Evolutionary conservation across 2,329 filamentous ascomycete genomes (phyloP).

Genomic region (Nannizziopsis arthrosporioides): DNA sequence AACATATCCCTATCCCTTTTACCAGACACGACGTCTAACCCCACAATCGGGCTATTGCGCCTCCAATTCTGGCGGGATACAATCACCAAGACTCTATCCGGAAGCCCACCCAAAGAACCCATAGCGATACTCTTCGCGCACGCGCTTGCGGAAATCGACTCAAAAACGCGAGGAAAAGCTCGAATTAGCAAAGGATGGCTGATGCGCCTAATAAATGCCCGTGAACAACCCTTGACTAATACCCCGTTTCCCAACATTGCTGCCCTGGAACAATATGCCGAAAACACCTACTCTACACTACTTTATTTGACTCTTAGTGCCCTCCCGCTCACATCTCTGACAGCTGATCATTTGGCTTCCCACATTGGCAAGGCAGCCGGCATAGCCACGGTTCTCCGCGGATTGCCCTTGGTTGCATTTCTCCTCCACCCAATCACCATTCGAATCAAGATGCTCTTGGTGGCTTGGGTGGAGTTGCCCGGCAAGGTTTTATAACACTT

Average conservation of each 20-base stretch:
- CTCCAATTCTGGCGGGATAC: constrained; percentile 93
- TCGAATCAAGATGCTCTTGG: constrained; percentile 38
- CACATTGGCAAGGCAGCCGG: constrained; percentile 92
- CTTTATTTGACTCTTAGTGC: constrained; percentile 77
- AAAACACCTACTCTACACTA: constrained; percentile 87
- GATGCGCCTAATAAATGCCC: constrained; percentile 62
- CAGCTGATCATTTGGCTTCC: constrained; percentile 82
- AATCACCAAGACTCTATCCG: constrained; percentile 63
- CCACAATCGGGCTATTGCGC: constrained; percentile 76
- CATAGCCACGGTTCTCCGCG: constrained; percentile 74
- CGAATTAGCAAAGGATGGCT: constrained; percentile 60
- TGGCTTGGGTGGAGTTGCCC: constrained; percentile 28
- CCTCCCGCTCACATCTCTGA: constrained; percentile 66
- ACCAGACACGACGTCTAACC: constrained; percentile 77
- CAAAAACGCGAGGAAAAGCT: constrained; percentile 36
- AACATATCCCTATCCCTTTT: constrained; percentile 87
- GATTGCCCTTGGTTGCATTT: constrained; percentile 77
- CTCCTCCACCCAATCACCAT: constrained; percentile 48
- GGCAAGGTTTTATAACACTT: constrained; percentile 59
- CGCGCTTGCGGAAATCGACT: constrained; percentile 49
- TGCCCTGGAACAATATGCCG: constrained; percentile 74
- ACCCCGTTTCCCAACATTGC: constrained; percentile 64
- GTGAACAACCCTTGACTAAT: constrained; percentile 74
- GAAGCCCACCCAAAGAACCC: constrained; percentile 74
- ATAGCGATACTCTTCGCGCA: constrained; percentile 73